Conservation (phyloP, 1,284 basidiomycete genomes). For the Ustilago sp. region DNA sequence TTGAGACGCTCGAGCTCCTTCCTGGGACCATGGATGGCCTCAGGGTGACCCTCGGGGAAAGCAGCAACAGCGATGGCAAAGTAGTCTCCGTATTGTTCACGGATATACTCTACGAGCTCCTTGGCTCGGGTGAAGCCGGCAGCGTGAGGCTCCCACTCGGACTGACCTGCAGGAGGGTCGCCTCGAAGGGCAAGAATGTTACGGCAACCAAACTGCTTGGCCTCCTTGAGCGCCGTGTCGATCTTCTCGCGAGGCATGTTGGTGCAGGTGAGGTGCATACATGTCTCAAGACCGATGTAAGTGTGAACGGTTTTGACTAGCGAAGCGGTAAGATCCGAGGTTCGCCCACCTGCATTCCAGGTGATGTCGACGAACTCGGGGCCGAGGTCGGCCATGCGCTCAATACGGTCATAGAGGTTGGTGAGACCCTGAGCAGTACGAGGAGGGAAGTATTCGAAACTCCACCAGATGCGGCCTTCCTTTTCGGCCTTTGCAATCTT, state of each 20-base stretch:
- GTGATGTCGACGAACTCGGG: constrained; percentile 99
- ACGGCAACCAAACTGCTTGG: constrained; percentile 88
- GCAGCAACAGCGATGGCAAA: constrained; percentile 68
- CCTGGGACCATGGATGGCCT: constrained; percentile 69
- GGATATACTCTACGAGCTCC: constrained; percentile 68
- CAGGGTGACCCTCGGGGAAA: constrained; percentile 76
- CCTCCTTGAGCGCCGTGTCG: constrained; percentile 89
- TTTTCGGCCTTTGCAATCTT: constrained; percentile 68
- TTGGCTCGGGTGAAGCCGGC: constrained; percentile 66
- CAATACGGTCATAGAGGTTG: constrained; percentile 82
- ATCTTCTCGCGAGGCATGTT: constrained; percentile 89
- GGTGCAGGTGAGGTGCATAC: constrained; percentile 70
- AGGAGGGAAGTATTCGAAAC: constrained; percentile 96
- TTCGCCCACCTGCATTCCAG: constrained; percentile 96
- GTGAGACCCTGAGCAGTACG: constrained; percentile 83
- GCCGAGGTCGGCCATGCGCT: constrained; percentile 93
- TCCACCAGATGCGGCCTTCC: constrained; percentile 68
- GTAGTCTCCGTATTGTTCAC: constrained; percentile 66
- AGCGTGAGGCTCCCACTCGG: constrained; percentile 72
- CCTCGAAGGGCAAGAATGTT: constrained; percentile 96
- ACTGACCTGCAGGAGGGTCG: constrained; percentile 46
- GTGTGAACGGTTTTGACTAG: constrained; percentile 85
- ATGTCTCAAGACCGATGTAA: constrained; percentile 69
- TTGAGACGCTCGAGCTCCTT: constrained; percentile 86
- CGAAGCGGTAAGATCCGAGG: constrained; percentile 73